Base-by-base conservation (phyloP, 208 protist genomes). In the Blechomonas ayalai region DNA sequence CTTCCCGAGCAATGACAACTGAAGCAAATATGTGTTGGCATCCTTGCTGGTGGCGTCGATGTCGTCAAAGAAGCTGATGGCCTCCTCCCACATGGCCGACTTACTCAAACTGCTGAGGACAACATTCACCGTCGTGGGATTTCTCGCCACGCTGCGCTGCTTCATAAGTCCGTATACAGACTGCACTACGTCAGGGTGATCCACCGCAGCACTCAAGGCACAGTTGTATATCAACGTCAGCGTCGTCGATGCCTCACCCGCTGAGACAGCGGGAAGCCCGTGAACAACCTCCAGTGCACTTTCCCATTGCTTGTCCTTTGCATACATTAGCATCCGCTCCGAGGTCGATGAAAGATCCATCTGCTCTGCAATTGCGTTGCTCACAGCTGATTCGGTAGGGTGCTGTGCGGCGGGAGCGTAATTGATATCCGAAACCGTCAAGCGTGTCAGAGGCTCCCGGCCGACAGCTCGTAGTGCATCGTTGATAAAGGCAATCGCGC, bases 191-290 rank as follows among this genome's bases (percentile, higher is more conserved):
- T 79, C 67, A 1, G 63, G 53, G 7, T 72, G 59, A n/a, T 85
- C 79, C 13, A 91, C 74, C 0, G 79, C 69, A 0, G 86, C 74
- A 42, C 76, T 80, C 25, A 94, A 47, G 9, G 76, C 82, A 37
- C 86, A 94, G 46, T 94, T 94, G 63, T 89, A 91, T 6, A 94
- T 27, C n/a, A 94, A 62, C 12, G 80, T 88, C n/a, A 88, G 26
- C 12, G 80, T 70, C 3, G 74, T 70, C 2, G 60, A 27, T 84
- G 71, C 16, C 38, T 46, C 34, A 12, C 65, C 59, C 27, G 45
- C 20, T 18, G 37, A 43, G 7, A 48, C n/a, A 5, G 20, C 32
- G 18, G 46, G 43, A 9, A 87, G 50, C 19, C 40, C 20, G 8
- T 61, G 28, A 0, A 94, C 49, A 6, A 71, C 50, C 10, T 60